Evolutionary conservation across 805 yeast genomes (phyloP), one percentile per base, ranked within the genome.

Genomic region (Nakazawaea holstii): DNA sequence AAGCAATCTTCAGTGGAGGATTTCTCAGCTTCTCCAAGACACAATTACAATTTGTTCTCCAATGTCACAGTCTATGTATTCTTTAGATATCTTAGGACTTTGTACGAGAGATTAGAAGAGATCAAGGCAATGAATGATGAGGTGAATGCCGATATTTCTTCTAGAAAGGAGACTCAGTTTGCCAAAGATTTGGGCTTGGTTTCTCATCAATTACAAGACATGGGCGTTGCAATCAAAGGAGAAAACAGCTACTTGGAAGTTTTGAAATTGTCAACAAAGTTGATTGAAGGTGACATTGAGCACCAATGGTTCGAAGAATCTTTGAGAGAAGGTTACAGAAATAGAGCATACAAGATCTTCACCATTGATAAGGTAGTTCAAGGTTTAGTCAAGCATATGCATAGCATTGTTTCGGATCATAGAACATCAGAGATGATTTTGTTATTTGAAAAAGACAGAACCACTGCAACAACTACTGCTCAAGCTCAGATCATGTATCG

Each of bases 301-400:
- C 95, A 88, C 53, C 94, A 85, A 64, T 83, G 90, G 85, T 95
- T 87, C 64, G 99, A 94, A 69, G 99, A 94, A 65, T 79, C 96
- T 14, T 68, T 94, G 50, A 87, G 99, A 53, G 97, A 92, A 71
- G 97, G 95, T 0, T 94, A 87, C 69, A 79, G 94, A 59, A 94
- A 92, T 67, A 84, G 83, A 52, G 99, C 98, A 0, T 94, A 87
- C 70, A 89, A 89, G 63, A 68, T 94, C 48, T 92, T 90, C 69
- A 92, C 98, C 1, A 77, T 94, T 52, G 97, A 94, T 64, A 94
- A 91, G 67, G 95, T 91, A 26, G 79, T 90, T 17, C 96, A 89
- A 59, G 78, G 87, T 9, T 62, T 86, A 33, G 82, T 83, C 49
- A 94, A 94, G 64, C 96, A 94, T 63, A 80, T 90, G 64, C 97